Conservation (phyloP, 495 filamentous ascomycete genomes). For the Cercophora sp. region DNA sequence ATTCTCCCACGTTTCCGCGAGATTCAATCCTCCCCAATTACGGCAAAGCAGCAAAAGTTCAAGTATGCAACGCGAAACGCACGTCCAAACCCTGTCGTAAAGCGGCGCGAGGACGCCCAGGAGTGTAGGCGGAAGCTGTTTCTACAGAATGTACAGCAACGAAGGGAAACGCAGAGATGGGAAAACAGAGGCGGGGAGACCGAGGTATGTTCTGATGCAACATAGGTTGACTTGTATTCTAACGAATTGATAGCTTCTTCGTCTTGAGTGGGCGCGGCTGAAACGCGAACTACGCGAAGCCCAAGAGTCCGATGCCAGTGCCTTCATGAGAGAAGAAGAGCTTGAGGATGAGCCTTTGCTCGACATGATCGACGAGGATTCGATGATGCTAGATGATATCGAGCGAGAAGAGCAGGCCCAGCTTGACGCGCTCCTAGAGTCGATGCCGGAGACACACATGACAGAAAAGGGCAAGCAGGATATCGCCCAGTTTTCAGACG, state of each 20-base stretch:
- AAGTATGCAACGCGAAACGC: constrained; percentile 17
- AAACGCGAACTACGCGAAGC: constrained; percentile 38
- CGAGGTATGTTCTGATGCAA: constrained; percentile 51
- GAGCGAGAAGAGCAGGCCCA: constrained; percentile 54
- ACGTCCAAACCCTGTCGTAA: constrained; percentile 22
- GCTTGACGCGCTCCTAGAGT: constrained; percentile 52
- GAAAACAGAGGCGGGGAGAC: constrained; percentile 68
- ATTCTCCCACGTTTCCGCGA: not conserved
- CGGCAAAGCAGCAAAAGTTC: constrained; percentile 13
- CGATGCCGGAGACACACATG: constrained; percentile 2
- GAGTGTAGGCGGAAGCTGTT: constrained; percentile 63
- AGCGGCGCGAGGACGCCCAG: constrained; percentile 23
- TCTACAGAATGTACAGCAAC: constrained; percentile 69
- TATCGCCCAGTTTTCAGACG: constrained; percentile 40
- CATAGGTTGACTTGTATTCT: not conserved
- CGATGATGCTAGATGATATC: constrained; percentile 43
- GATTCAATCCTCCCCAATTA: constrained; percentile 17
- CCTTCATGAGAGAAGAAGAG: constrained; percentile 41
- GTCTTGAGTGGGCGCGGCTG: constrained; percentile 42
- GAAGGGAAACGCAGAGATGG: constrained; percentile 63
- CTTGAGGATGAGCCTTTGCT: constrained; percentile 39
- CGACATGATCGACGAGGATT: constrained; percentile 35
- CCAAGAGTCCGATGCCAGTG: constrained; percentile 49
- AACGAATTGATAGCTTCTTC: constrained; percentile 40
- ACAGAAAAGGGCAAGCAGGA: not conserved